Percentiles rank a stretch among this genome's conserved stretches.
Evolutionary conservation across 2,329 filamentous ascomycete genomes (phyloP).

Genomic region (Sodiomyces alkalinus): DNA sequence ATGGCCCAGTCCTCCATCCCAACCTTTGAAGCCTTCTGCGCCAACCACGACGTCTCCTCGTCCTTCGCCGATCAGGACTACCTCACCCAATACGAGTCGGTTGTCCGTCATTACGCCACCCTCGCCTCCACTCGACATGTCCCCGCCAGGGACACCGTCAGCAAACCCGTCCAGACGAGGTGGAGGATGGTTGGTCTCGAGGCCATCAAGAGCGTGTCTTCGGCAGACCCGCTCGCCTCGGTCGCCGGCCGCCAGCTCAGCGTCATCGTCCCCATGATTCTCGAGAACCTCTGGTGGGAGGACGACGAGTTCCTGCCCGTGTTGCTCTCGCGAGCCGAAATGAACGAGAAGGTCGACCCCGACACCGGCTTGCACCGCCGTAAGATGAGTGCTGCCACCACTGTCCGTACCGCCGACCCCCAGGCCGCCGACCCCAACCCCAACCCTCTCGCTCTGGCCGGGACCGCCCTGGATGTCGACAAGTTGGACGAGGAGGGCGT

Average conservation of each 20-base stretch:
- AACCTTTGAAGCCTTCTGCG: constrained; percentile 79
- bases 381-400: constrained; percentile 66
- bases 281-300: constrained; percentile 74
- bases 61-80: constrained; percentile 79
- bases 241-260: constrained; percentile 63
- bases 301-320: constrained; percentile 53
- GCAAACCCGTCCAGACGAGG: constrained; percentile 60
- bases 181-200: constrained; percentile 62
- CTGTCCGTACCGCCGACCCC: constrained; percentile 57
- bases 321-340: constrained; percentile 50
- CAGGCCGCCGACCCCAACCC: constrained; percentile 48
- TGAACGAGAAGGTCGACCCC: constrained; percentile 52
- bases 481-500: constrained; percentile 81
- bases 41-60: constrained; percentile 71
- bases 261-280: constrained; percentile 66
- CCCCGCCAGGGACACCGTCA: constrained; percentile 38
- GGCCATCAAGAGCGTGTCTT: constrained; percentile 68
- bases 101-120: constrained; percentile 64
- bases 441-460: constrained; percentile 58
- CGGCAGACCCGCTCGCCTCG: constrained; percentile 63
- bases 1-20: constrained; percentile 84
- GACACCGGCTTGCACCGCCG: constrained; percentile 49
- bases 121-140: constrained; percentile 54
- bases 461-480: constrained; percentile 75
- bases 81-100: constrained; percentile 64